Conservation (phyloP, 2,329 filamentous ascomycete species). For the Plectosphaerella plurivora region DNA sequence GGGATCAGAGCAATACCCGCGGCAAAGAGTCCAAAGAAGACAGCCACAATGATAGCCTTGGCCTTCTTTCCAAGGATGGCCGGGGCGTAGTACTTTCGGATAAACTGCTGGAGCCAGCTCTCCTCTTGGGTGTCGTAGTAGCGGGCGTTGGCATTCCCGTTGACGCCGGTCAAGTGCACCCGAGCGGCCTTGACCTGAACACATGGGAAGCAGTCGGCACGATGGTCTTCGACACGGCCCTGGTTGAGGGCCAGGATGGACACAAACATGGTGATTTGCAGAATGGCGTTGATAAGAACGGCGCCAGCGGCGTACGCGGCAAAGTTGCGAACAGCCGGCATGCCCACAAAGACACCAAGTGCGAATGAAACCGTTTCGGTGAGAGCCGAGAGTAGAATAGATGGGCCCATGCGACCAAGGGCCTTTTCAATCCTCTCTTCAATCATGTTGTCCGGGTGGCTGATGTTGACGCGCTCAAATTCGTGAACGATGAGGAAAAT, state of each 20-base stretch:
- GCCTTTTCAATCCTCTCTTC: conserved; percentile 82
- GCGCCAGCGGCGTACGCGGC: conserved; percentile 94
- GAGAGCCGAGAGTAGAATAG: conserved; percentile 89
- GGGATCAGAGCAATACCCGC: conserved; percentile 82
- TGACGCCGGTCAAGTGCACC: conserved; percentile 58
- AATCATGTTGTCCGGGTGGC: conserved; percentile 82
- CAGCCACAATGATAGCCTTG: conserved; percentile 69
- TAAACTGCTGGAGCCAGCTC: conserved; percentile 77
- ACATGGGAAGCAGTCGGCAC: conserved; percentile 90
- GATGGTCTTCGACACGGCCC: conserved; percentile 78
- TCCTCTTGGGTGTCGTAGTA: conserved; percentile 78
- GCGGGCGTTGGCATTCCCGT: conserved; percentile 53
- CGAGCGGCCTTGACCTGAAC: conserved; percentile 73
- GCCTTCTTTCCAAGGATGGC: conserved; percentile 73
- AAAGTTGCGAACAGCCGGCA: conserved; percentile 97
- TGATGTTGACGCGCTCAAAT: conserved; percentile 90
- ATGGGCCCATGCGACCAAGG: conserved; percentile 93
- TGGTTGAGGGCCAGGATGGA: conserved; percentile 91
- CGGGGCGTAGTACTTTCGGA: conserved; percentile 85
- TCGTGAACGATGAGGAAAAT: conserved; percentile 99
- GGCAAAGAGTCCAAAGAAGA: conserved; percentile 86
- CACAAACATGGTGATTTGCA: conserved; percentile 96
- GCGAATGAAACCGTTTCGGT: conserved; percentile 94
- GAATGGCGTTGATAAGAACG: conserved; percentile 92
- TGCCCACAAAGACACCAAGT: conserved; percentile 87